phyloP scores from a whole-genome alignment of 164 flowering plant genomes.

The Pachysandra terminalis region DNA sequence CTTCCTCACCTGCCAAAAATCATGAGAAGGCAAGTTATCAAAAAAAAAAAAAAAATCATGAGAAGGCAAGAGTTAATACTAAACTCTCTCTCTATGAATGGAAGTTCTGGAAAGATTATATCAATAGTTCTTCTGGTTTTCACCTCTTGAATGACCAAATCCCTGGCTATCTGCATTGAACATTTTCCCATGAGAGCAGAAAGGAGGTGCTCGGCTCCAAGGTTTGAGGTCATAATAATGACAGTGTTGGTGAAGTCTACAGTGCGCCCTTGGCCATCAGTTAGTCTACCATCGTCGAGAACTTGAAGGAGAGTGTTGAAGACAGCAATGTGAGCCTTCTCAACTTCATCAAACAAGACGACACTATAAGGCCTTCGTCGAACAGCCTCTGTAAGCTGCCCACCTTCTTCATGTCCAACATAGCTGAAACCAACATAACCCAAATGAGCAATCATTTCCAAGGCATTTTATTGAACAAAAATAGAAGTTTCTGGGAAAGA shows the following conservation, averaged over 20 bases:
- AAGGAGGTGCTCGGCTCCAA: conserved; percentile 85
- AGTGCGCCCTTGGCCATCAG: conserved; percentile 93
- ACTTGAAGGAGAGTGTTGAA: conserved; percentile 90
- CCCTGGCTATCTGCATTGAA: conserved; percentile 71
- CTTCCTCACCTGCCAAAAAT: conserved; percentile 53
- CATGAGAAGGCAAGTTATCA: background rate
- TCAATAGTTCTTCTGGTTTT: background rate
- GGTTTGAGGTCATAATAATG: conserved; percentile 91
- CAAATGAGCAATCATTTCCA: conserved; percentile 1
- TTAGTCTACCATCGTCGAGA: conserved; percentile 87
- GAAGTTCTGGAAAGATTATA: background rate
- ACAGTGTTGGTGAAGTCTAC: conserved; percentile 86
- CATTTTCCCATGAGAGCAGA: conserved; percentile 58
- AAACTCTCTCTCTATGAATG: too few relatives aligned
- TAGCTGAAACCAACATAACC: conserved; percentile 37
- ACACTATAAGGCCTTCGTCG: conserved; percentile 86
- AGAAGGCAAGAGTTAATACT: background rate
- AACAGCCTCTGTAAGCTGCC: conserved; percentile 93
- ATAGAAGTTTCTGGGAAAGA: background rate
- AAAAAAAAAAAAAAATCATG: background rate
- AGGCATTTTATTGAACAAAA: background rate
- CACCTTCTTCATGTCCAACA: conserved; percentile 98
- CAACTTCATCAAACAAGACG: conserved; percentile 82
- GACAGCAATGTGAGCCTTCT: conserved; percentile 78
- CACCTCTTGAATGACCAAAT: conserved; percentile 71